Evolutionary conservation across 1,284 basidiomycete genomes (phyloP).

Genomic region (Cryptococcus maquisensis): DNA sequence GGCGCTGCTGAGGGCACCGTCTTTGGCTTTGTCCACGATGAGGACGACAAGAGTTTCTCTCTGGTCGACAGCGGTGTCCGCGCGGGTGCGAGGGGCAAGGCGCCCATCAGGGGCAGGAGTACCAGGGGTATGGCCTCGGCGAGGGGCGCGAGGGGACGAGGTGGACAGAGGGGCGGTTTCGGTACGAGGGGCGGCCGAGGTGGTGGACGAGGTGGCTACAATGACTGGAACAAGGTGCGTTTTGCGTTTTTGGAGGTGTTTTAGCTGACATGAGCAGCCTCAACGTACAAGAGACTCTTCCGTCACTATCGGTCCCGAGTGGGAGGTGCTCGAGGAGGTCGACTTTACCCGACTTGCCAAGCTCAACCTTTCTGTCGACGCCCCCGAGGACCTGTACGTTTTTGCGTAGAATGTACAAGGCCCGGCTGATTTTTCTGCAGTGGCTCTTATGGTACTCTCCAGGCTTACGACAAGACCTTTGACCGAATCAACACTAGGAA

Average conservation of each 20-base stretch:
- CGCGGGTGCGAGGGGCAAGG: conserved; percentile 16
- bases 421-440: conserved; percentile 1
- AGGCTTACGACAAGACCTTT: conserved; percentile 90
- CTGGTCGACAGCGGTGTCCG: conserved; percentile 70
- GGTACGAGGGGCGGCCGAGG: conserved; percentile 55
- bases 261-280: conserved; percentile 54
- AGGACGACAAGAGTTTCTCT: conserved; percentile 97
- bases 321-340: conserved; percentile 94
- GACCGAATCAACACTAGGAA: conserved; percentile 94
- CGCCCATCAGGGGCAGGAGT: conserved; percentile 11
- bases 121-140: conserved; percentile 8
- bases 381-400: conserved; percentile 77
- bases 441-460: conserved; percentile 75
- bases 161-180: conserved; percentile 39
- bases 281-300: conserved; percentile 90
- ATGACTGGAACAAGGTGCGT: conserved; percentile 79
- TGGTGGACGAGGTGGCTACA: conserved; percentile 73
- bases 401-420: background rate
- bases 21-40: conserved; percentile 98
- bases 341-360: conserved; percentile 92
- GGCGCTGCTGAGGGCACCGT: conserved; percentile 68
- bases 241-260: background rate
- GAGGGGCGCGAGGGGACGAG: conserved; percentile 50
- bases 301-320: conserved; percentile 84
- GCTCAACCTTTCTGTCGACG: conserved; percentile 85